phyloP scores from a whole-genome alignment of 331 rosid species.

The Cydonia oblonga region DNA sequence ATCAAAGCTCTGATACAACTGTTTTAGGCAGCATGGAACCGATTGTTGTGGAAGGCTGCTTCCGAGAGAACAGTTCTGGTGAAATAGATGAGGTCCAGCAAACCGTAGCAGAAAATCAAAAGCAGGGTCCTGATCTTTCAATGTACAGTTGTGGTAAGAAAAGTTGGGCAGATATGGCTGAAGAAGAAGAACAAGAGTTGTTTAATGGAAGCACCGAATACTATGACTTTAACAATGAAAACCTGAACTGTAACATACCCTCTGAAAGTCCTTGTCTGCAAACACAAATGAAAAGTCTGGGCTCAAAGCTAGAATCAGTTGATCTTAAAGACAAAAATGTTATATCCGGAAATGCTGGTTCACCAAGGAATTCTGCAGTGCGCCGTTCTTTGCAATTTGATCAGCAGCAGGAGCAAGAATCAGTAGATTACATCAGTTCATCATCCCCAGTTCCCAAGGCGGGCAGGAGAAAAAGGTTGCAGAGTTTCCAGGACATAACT shows the following conservation, averaged over 20 bases:
- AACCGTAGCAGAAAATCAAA: slow-evolving; percentile 8
- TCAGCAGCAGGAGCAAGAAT: slow-evolving; percentile 20
- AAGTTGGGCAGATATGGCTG: slow-evolving; percentile 94
- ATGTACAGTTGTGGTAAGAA: slow-evolving; percentile 29
- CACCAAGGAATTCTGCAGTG: slow-evolving; percentile 37
- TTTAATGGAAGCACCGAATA: not conserved
- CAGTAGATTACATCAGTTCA: slow-evolving; percentile 14
- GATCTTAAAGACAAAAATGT: slow-evolving; percentile 23
- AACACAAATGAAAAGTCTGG: slow-evolving; percentile 23
- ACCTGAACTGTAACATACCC: slow-evolving; percentile 41
- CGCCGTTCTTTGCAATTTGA: slow-evolving; percentile 46
- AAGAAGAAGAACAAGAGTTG: slow-evolving; percentile 52
- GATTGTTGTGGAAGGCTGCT: not conserved
- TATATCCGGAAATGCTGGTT: slow-evolving; percentile 9
- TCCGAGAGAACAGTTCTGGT: slow-evolving; percentile 6
- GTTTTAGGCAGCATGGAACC: not conserved
- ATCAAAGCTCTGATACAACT: slow-evolving; percentile 5
- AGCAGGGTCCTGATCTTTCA: slow-evolving; percentile 12
- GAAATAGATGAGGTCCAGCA: slow-evolving; percentile 2
- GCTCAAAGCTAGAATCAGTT: slow-evolving; percentile 23
- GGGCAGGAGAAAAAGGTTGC: slow-evolving; percentile 50
- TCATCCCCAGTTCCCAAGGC: slow-evolving; percentile 24
- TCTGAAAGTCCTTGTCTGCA: slow-evolving; percentile 18
- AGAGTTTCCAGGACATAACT: slow-evolving; percentile 48
- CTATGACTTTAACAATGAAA: slow-evolving; percentile 42